Percentiles rank a stretch among this genome's conserved stretches.
These are phyloP conservation scores for thale cress (Arabidopsis thaliana) DNA, from an alignment of 345 rosid species.

Conservation along the genomic window DNA sequence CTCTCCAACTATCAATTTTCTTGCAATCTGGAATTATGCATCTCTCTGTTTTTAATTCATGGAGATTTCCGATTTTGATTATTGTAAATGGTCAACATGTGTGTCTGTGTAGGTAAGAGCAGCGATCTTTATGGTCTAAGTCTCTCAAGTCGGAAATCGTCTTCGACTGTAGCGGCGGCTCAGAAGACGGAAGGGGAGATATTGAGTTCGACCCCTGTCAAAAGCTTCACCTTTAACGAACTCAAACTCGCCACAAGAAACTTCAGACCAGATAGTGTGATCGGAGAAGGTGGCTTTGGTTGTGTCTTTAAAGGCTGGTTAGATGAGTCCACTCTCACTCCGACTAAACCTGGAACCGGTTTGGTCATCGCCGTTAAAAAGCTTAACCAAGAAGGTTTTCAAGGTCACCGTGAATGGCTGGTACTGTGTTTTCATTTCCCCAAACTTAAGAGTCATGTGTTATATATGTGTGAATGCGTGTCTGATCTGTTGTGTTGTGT, in stretches of 20 bases:
- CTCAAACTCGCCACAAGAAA: conserved; percentile 81
- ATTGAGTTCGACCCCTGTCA: conserved; percentile 68
- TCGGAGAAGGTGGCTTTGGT: conserved; percentile 98
- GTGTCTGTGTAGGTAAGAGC: conserved; percentile 43
- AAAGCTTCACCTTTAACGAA: conserved; percentile 71
- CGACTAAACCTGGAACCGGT: conserved; percentile 88
- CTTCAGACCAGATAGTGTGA: conserved; percentile 91
- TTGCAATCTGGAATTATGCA: background rate
- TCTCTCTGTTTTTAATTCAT: conserved; percentile 14
- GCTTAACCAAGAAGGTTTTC: conserved; percentile 87
- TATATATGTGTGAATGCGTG: conserved; percentile 1
- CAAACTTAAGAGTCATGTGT: conserved; percentile 5
- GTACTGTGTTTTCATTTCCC: conserved; percentile 51
- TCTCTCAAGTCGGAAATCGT: conserved; percentile 56
- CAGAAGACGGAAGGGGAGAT: conserved; percentile 93
- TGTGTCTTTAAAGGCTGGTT: conserved; percentile 97
- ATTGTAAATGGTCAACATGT: conserved; percentile 5
- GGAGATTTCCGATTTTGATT: background rate
- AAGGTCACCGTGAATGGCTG: conserved; percentile 99
- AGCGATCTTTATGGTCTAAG: conserved; percentile 47
- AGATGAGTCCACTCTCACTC: conserved; percentile 68
- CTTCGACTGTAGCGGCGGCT: conserved; percentile 57
- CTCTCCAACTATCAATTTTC: conserved; percentile 18
- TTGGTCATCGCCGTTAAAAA: conserved; percentile 85
- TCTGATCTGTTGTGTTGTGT: conserved; percentile 15